Evolutionary conservation across 2,329 filamentous ascomycete genomes (phyloP), one percentile per base, ranked within the genome.

Genomic region (Geosmithia putterillii): DNA sequence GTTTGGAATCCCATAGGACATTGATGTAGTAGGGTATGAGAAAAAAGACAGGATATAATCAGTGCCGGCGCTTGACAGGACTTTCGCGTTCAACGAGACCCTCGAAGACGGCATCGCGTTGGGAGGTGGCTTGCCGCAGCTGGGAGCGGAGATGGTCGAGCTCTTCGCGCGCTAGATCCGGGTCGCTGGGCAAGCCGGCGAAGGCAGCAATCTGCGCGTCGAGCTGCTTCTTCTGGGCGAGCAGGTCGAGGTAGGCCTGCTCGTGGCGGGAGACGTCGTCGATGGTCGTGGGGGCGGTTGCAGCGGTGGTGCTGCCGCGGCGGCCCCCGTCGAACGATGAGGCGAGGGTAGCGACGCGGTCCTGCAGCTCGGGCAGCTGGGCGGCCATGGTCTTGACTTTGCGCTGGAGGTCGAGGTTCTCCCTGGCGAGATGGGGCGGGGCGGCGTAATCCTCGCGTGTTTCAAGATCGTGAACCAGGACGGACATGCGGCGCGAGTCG

Each of bases 81-180:
- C 73, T 78, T 54, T 77, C 74, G 36, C 70, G 66, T 52, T 79
- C 76, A 2, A 86, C 77, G 40, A 92, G 57, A 2, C 71, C 74
- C 56, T 90, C 86, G 56, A 94, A 94, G 44, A 86, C 68, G 23
- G 65, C 70, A 57, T 95, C 86, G 43, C 88, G 73, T 51, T 71
- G 70, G 49, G 69, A 69, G 22, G 72, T 79, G 42, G 86, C 62
- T 9, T 64, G 62, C 35, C 72, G 69, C 39, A 94, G 64, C 53
- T 87, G 77, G 2, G 66, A 63, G 46, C 83, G 74, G 38, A 88
- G 62, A 23, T 70, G 66, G 49, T 84, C 82, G 22, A 95, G 69
- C 56, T 86, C 79, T n/a, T 68, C 63, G 51, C 81, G 73, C 32
- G 87, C 87, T 40, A 75, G 70, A 40, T 80, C 73, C 8, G 74